Conservation (phyloP, 345 rosid species). For the Diplotaxis tenuifolia region DNA sequence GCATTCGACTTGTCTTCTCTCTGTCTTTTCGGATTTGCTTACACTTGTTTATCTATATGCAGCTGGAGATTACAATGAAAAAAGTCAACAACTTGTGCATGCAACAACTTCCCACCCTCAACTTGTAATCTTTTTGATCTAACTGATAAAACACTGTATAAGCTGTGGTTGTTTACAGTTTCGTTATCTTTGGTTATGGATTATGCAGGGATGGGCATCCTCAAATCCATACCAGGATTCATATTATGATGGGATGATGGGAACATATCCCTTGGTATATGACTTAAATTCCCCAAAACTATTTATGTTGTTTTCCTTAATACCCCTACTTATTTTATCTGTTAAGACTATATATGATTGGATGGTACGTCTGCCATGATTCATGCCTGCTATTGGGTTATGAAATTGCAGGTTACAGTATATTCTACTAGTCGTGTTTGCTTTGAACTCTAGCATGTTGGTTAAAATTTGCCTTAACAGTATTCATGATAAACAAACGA, state of each 20-base stretch:
- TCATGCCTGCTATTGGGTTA: neutral
- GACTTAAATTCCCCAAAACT: neutral
- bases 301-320: neutral
- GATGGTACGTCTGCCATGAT: neutral
- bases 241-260: conserved; percentile 76
- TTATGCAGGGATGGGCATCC: conserved; percentile 80
- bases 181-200: conserved; percentile 28
- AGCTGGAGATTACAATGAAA: conserved; percentile 36
- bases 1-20: conserved; percentile 16
- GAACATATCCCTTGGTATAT: conserved; percentile 78
- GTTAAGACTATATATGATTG: neutral
- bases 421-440: neutral
- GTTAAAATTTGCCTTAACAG: neutral
- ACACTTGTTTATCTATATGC: conserved; percentile 16
- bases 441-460: conserved; percentile 2
- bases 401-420: neutral
- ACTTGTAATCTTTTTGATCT: too few species aligned
- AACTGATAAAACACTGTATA: too few species aligned
- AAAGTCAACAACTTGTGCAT: conserved; percentile 46
- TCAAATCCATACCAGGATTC: conserved; percentile 71
- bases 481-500: too few species aligned
- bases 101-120: too few species aligned
- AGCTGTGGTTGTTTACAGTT: conserved; percentile 25
- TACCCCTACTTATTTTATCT: too few species aligned
- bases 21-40: neutral